These are phyloP conservation scores for Vinca minor DNA, from an alignment of 257 asterid genomes.

Conservation along the genomic window DNA sequence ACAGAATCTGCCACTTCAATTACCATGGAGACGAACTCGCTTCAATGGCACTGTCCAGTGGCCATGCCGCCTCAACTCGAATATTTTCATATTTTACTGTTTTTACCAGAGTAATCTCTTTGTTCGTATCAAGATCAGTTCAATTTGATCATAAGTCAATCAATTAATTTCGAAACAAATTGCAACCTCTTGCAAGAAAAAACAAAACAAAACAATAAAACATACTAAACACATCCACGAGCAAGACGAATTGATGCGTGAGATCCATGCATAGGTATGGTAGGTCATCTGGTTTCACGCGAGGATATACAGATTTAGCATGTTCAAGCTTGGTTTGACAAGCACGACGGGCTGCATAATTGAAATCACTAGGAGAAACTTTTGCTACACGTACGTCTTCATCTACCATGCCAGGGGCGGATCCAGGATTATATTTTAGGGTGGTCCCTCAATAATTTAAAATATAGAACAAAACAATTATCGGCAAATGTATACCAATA, in stretches of 20 bases:
- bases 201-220: neutral
- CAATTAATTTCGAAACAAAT: no score
- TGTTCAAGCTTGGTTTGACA: constrained; percentile 55
- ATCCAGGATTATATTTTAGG: no score
- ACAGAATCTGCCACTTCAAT: no score
- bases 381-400: constrained; percentile 56
- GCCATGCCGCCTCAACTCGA: constrained; percentile 42
- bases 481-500: no score
- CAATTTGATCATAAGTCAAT: neutral
- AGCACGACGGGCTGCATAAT: constrained; percentile 73
- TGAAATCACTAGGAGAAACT: constrained; percentile 74
- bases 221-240: constrained; percentile 88
- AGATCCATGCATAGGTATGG: constrained; percentile 96
- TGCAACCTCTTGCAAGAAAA: no score
- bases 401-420: constrained; percentile 75
- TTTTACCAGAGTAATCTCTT: constrained; percentile 35
- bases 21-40: no score
- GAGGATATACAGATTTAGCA: constrained; percentile 50
- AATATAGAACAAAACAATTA: no score
- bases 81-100: constrained; percentile 27
- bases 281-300: constrained; percentile 57
- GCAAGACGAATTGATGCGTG: constrained; percentile 66
- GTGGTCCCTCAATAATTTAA: no score
- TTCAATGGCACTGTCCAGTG: constrained; percentile 40
- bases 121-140: constrained; percentile 29